These are phyloP conservation scores for Trametes elegans DNA, from an alignment of 768 basidiomycete species.

Conservation along the genomic window DNA sequence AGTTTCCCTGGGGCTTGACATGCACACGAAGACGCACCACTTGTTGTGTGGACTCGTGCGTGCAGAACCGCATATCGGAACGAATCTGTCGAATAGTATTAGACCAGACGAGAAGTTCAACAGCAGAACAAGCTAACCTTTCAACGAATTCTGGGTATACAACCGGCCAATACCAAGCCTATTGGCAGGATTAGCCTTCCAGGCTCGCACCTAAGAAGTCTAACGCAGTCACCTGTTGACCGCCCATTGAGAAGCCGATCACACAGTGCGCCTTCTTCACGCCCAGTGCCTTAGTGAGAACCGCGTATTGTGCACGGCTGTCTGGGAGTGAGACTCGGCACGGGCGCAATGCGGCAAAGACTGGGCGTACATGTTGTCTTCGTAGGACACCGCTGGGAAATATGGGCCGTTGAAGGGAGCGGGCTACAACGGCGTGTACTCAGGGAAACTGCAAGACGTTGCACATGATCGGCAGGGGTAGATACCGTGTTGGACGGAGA, in stretches of 20 bases:
- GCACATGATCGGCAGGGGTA: background rate
- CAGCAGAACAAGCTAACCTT: constrained; percentile 37
- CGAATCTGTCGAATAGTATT: constrained; percentile 36
- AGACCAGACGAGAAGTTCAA: background rate
- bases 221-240: constrained; percentile 40
- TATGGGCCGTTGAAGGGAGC: constrained; percentile 56
- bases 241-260: constrained; percentile 62
- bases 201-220: background rate
- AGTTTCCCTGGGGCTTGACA: background rate
- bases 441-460: background rate
- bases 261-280: constrained; percentile 45
- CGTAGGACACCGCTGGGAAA: constrained; percentile 54
- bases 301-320: constrained; percentile 54
- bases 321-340: background rate
- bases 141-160: constrained; percentile 55
- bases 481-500: constrained; percentile 60
- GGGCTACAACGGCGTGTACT: no score
- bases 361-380: constrained; percentile 54
- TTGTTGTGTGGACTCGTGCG: constrained; percentile 55
- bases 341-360: background rate
- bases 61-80: constrained; percentile 52
- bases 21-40: constrained; percentile 35
- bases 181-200: background rate
- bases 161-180: constrained; percentile 59
- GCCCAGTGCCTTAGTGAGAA: constrained; percentile 47